Conservation (phyloP, 2,329 filamentous ascomycete genomes). For the Emergomyces orientalis region DNA sequence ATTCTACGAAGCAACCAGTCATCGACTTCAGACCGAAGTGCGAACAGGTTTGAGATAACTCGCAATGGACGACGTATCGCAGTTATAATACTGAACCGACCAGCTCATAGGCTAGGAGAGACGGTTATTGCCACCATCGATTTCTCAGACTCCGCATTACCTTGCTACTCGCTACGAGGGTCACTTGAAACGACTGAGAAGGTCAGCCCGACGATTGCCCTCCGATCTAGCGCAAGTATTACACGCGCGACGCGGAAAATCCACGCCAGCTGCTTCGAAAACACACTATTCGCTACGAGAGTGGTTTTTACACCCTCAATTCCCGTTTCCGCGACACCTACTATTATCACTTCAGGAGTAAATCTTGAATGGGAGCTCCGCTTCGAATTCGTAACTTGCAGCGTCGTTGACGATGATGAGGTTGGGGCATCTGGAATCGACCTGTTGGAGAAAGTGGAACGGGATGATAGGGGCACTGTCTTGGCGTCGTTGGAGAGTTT, state of each 20-base stretch:
- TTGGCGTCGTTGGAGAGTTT: slow-evolving; percentile 69
- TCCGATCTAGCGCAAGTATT: slow-evolving; percentile 77
- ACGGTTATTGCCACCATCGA: slow-evolving; percentile 76
- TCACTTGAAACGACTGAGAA: slow-evolving; percentile 81
- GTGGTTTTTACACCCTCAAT: slow-evolving; percentile 76
- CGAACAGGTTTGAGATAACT: slow-evolving; percentile 93
- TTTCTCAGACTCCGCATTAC: slow-evolving; percentile 65
- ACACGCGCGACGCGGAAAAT: slow-evolving; percentile 76
- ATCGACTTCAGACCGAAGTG: slow-evolving; percentile 60
- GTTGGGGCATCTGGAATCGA: slow-evolving; percentile 34
- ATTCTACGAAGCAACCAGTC: slow-evolving; percentile 73
- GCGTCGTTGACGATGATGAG: slow-evolving; percentile 32
- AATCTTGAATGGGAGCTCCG: slow-evolving; percentile 80
- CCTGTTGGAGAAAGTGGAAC: slow-evolving; percentile 68
- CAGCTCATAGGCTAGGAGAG: slow-evolving; percentile 83
- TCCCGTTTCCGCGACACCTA: slow-evolving; percentile 72
- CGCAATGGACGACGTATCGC: slow-evolving; percentile 86
- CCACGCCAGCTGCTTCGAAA: slow-evolving; percentile 69
- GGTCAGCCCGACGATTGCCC: slow-evolving; percentile 67
- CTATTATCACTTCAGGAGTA: slow-evolving; percentile 84
- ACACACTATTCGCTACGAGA: slow-evolving; percentile 68
- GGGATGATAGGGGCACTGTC: slow-evolving; percentile 68
- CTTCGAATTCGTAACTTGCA: slow-evolving; percentile 84
- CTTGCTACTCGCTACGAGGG: slow-evolving; percentile 76
- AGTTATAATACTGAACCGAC: slow-evolving; percentile 77